Evolutionary conservation across 2,329 filamentous ascomycete species (phyloP), one percentile per base, ranked within the genome.

Genomic region (Scorias spongiosa): DNA sequence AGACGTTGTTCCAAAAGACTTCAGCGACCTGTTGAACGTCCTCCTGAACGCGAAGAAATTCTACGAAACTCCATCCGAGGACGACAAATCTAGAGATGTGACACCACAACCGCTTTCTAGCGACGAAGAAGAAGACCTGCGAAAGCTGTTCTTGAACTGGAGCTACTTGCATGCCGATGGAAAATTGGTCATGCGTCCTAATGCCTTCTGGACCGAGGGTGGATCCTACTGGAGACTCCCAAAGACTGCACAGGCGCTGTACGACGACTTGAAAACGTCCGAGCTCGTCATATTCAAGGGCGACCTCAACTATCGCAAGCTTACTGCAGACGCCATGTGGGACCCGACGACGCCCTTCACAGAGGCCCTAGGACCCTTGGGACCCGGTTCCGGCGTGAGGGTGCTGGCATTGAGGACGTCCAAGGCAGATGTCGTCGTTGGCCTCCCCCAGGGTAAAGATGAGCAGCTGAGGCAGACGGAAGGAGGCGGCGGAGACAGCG

Each of bases 251-350:
- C 74, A 76, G 2, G 71, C 74, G 26, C 66, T 98, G 10, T 73
- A 77, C 42, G 73, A 84, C 6, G 89, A 96, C 57, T 65, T 98
- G 44, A 81, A 87, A 67, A 66, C 77, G 48, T 84, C 83, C 51
- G 84, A 94, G 61, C 70, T 98, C 14, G 85, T 94, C 10, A 78
- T 98, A 44, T 96, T 96, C 71, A 98, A 98, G 70, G 91, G 91
- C 2, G 91, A 98, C 60, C 62, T 98, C 53, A 98, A 98, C 66
- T 98, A 96, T 64, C 74, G 91, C 48, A 98, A 98, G 64, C 64
- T 98, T 51, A 87, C 82, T 28, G 83, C 78, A 41, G 91, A 98
- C 70, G 79, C 75, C 26, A 69, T 70, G 46, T 98, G 91, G 91
- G 78, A 87, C 53, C 73, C 89, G 2, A 86, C 87, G 0, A 96